phyloP scores from a whole-genome alignment of 148 eudicot genomes.

The Cornus florida region DNA sequence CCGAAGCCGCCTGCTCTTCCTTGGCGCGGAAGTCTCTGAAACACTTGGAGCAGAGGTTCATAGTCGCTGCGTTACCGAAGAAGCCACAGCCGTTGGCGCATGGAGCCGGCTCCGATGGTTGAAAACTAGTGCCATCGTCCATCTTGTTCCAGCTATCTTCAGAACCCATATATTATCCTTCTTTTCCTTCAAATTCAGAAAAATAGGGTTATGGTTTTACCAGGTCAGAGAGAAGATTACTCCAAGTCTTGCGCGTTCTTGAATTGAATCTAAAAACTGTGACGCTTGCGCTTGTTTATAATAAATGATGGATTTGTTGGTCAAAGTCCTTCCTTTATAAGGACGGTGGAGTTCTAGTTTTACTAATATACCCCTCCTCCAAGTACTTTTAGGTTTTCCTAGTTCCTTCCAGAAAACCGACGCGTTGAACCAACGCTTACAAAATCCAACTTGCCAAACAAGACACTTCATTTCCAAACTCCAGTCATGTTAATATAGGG shows the following conservation, averaged over 20 bases:
- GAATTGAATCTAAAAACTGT: too few relatives aligned
- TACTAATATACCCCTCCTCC: background rate
- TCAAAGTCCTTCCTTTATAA: background rate
- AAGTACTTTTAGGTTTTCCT: too few relatives aligned
- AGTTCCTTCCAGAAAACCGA: too few relatives aligned
- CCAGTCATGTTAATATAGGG: too few relatives aligned
- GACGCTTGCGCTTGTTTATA: too few relatives aligned
- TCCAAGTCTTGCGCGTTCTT: too few relatives aligned
- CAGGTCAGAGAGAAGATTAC: background rate
- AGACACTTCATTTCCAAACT: too few relatives aligned
- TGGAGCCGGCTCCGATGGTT: slow-evolving; percentile 43
- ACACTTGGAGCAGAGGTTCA: slow-evolving; percentile 67
- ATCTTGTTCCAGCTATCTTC: slow-evolving; percentile 34
- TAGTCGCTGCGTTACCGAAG: slow-evolving; percentile 58
- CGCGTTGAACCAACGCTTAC: too few relatives aligned
- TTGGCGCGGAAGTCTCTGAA: slow-evolving; percentile 30
- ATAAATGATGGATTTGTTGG: too few relatives aligned
- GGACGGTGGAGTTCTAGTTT: background rate
- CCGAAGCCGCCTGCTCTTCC: slow-evolving; percentile 43
- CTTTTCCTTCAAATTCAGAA: background rate
- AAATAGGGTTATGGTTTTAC: background rate
- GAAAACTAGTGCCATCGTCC: slow-evolving; percentile 42
- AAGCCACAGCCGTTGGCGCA: slow-evolving; percentile 74
- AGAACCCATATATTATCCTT: slow-evolving; percentile 35
- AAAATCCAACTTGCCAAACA: too few relatives aligned